Percentiles rank a stretch among this genome's conserved stretches.
Conservation (phyloP, 257 asterid species). For the Solanum commersonii region DNA sequence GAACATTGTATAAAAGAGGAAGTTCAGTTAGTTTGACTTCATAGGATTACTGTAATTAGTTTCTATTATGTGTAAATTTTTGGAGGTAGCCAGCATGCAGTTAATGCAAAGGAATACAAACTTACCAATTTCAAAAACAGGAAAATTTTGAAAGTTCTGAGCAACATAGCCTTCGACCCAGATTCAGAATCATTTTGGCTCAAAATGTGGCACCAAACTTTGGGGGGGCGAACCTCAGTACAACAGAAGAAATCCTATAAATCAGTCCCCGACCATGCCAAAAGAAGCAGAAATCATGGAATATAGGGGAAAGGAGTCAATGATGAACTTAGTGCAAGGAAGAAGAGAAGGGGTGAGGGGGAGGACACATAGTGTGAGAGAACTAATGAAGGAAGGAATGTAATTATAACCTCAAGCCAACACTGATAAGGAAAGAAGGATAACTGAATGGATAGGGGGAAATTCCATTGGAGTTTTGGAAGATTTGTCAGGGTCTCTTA, state of each 20-base stretch:
- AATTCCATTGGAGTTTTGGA: background rate
- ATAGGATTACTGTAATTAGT: background rate
- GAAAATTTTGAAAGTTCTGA: background rate
- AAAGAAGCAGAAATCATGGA: background rate
- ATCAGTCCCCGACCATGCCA: background rate
- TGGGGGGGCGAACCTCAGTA: background rate
- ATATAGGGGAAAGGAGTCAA: background rate
- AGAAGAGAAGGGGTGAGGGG: background rate
- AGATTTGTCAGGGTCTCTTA: background rate
- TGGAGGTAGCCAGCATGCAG: background rate
- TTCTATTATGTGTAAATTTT: background rate
- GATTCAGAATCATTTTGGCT: background rate
- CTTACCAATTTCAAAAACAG: background rate
- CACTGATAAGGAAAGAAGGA: background rate
- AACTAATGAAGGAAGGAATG: background rate
- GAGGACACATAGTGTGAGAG: background rate
- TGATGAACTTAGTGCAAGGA: background rate
- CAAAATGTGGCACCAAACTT: background rate
- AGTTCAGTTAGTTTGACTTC: background rate
- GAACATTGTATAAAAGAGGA: background rate
- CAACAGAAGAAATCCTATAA: background rate
- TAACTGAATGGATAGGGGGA: background rate
- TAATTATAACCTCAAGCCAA: background rate
- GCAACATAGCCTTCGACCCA: background rate
- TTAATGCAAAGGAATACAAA: background rate